Evolutionary conservation across 2,329 filamentous ascomycete genomes (phyloP).

Genomic region (Blastomyces parvus): DNA sequence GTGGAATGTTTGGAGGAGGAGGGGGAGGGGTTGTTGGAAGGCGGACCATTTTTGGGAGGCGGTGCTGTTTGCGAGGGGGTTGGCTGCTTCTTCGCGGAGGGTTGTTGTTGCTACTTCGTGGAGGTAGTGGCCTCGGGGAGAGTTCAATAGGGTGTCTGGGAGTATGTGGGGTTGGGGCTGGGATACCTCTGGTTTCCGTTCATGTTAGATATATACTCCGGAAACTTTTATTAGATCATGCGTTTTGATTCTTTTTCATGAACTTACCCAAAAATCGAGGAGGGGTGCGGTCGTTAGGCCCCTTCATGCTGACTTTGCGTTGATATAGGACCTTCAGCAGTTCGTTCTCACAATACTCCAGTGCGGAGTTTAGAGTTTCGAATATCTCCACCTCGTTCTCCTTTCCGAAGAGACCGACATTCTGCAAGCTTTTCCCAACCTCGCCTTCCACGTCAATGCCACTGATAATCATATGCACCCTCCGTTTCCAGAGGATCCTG

Average conservation of each 20-base stretch:
- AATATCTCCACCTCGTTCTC: conserved; percentile 69
- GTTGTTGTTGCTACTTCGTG: conserved; percentile 68
- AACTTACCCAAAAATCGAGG: conserved; percentile 10
- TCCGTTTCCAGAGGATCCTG: conserved; percentile 65
- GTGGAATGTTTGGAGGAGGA: conserved; percentile 93
- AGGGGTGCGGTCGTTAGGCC: conserved; percentile 13
- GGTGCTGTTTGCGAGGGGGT: conserved; percentile 25
- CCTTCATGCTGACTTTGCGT: conserved; percentile 47
- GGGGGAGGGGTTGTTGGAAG: conserved; percentile 79
- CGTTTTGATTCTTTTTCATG: too few relatives aligned
- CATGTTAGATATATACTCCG: neutral
- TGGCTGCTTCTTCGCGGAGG: conserved; percentile 54
- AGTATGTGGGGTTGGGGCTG: conserved; percentile 1
- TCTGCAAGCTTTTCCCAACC: conserved; percentile 67
- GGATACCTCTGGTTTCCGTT: neutral
- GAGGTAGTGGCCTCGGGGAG: conserved; percentile 69
- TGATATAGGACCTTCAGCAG: conserved; percentile 72
- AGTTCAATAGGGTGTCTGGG: conserved; percentile 53
- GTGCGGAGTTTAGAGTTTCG: conserved; percentile 79
- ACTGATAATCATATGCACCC: conserved; percentile 72
- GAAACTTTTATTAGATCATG: neutral
- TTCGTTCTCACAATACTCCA: conserved; percentile 93
- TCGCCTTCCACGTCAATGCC: conserved; percentile 67
- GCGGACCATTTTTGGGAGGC: conserved; percentile 63
- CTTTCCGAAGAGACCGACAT: conserved; percentile 70